These are phyloP conservation scores for Trametes gibbosa DNA, from an alignment of 768 basidiomycete species.

Conservation along the genomic window DNA sequence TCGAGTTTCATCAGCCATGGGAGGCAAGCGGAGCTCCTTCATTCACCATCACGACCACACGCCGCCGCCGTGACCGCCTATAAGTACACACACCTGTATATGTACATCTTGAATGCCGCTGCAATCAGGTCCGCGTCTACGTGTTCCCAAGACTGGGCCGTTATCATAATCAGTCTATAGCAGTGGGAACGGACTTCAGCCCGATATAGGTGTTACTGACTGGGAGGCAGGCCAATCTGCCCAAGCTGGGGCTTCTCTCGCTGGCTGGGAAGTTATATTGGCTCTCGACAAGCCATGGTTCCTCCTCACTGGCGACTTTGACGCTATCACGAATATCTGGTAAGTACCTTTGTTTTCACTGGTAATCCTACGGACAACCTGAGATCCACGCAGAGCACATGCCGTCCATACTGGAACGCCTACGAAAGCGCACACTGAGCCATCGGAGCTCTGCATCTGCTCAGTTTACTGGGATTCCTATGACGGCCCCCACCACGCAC, in stretches of 20 bases:
- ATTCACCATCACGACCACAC: no score
- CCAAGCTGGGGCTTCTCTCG: conserved; percentile 9
- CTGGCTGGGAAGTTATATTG: background rate
- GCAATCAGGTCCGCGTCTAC: no score
- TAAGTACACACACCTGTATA: no score
- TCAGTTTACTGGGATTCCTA: background rate
- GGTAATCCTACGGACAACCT: background rate
- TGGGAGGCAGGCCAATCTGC: conserved; percentile 5
- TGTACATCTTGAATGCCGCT: no score
- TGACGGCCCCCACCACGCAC: background rate
- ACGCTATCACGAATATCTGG: background rate
- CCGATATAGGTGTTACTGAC: conserved; percentile 17
- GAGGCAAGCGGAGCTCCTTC: no score
- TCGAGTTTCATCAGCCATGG: no score
- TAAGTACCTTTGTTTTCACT: background rate
- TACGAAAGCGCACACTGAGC: conserved; percentile 24
- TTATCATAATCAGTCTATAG: background rate
- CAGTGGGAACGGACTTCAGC: background rate
- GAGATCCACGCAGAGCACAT: conserved; percentile 1
- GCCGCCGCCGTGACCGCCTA: no score
- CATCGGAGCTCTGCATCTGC: conserved; percentile 2
- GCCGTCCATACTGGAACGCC: conserved; percentile 27
- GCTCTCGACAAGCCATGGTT: background rate
- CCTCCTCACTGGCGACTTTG: background rate
- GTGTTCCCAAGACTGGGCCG: no score